Evolutionary conservation across 257 asterid species (phyloP), one percentile per base, ranked within the genome.

Genomic region (Jacaranda mimosifolia): DNA sequence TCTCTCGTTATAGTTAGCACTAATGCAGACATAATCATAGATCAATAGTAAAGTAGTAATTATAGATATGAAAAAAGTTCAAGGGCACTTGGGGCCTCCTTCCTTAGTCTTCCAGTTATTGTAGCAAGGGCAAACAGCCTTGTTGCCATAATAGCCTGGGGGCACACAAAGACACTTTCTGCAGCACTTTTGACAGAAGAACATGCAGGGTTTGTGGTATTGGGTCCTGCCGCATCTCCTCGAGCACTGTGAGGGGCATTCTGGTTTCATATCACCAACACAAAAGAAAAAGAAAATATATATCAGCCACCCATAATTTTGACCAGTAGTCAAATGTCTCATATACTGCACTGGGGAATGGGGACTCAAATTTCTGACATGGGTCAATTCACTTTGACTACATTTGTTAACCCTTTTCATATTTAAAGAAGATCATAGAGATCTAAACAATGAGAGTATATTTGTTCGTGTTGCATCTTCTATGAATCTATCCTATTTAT

Each of bases 41-140:
- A 73, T 36, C 19, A 73, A 56, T 65, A 26, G 40, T 53, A 35
- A 9, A 40, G 6, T 3, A 59, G 35, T 0, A 52, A 36, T 57
- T 5, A 12, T 56, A 0, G 32, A 52, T 73, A 39, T 39, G 1
- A 53, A 9, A 15, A 13, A 12, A 14, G 14, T n/a, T 69, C 72
- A 91, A 67, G 97, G 97, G 86, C 97, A 90, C 72, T 92, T 92
- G 3, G 96, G 97, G 6, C 93, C 94, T 35, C 97, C 97, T 63
- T 86, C 79, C 66, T 90, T 77, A 71, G 97, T 92, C 89, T 92
- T 92, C 97, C 94, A 90, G 88, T 90, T 87, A 83, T 92, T 92
- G 87, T 92, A 92, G 89, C 96, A 90, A 59, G 96, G 96, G 89
- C 97, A 90, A 0, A 89, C 91, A 3, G 80, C 86, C 66, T 92